Evolutionary conservation across 2,329 filamentous ascomycete genomes (phyloP).

Genomic region (Trichoderma gracile): DNA sequence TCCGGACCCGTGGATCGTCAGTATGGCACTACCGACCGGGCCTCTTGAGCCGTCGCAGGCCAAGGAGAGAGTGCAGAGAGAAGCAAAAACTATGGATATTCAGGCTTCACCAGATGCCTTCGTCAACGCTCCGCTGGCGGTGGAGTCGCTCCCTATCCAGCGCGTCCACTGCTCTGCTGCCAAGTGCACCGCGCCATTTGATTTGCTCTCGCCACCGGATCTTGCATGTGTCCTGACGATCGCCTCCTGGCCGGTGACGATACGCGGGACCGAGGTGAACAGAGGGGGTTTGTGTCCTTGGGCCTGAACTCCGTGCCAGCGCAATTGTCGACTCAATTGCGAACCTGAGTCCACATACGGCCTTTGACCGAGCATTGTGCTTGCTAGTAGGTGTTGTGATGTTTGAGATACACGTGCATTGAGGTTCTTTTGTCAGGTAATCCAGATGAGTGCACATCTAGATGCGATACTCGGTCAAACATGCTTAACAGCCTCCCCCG

Average conservation of each 20-base stretch:
- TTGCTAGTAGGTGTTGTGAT: too few species aligned
- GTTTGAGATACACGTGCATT: too few species aligned
- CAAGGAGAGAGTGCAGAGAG: neutral
- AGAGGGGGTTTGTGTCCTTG: neutral
- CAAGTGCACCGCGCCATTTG: constrained; percentile 1
- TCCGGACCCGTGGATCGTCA: constrained; percentile 2
- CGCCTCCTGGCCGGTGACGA: neutral
- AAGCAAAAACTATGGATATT: constrained; percentile 1
- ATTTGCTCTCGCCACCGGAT: constrained; percentile 14
- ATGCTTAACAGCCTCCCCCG: neutral
- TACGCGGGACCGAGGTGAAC: constrained; percentile 5
- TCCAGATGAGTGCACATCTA: too few species aligned
- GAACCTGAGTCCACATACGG: too few species aligned
- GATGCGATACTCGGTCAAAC: too few species aligned
- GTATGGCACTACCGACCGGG: neutral
- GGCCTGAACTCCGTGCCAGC: neutral
- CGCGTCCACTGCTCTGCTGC: neutral
- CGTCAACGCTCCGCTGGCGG: constrained; percentile 15
- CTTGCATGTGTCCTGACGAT: constrained; percentile 12
- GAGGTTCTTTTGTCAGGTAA: too few species aligned
- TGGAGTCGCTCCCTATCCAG: constrained; percentile 5
- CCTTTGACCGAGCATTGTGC: too few species aligned
- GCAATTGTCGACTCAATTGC: too few species aligned
- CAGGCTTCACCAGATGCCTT: neutral
- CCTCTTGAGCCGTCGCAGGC: neutral